These are phyloP conservation scores for Euphorbia pulcherrima DNA, from an alignment of 345 rosid genomes.

Conservation along the genomic window DNA sequence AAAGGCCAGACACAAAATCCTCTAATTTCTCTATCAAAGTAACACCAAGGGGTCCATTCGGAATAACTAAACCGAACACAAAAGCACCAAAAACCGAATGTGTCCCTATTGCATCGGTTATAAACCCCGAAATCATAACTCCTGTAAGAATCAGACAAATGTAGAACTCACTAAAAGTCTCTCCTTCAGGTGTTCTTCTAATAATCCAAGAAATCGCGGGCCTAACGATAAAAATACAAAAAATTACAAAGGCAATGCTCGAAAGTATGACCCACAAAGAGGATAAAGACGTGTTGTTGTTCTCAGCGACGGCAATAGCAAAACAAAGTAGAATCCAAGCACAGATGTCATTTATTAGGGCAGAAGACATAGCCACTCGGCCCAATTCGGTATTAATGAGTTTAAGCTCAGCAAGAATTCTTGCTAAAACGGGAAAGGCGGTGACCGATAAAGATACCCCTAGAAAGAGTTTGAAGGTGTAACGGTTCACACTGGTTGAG, in stretches of 20 bases:
- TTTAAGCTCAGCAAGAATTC: constrained; percentile 86
- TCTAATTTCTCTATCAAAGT: constrained; percentile 88
- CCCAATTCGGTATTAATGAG: constrained; percentile 85
- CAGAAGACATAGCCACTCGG: constrained; percentile 84
- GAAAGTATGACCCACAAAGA: constrained; percentile 73
- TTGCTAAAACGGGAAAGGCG: constrained; percentile 87
- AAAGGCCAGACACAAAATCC: constrained; percentile 93
- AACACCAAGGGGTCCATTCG: constrained; percentile 84
- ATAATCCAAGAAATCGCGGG: constrained; percentile 73
- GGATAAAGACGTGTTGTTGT: constrained; percentile 44
- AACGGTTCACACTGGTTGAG: constrained; percentile 22
- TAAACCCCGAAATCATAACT: constrained; percentile 85
- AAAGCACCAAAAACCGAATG: constrained; percentile 95
- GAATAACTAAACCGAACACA: constrained; percentile 81
- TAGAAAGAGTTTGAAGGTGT: constrained; percentile 65
- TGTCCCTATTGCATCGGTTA: constrained; percentile 91
- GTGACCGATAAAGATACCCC: constrained; percentile 93
- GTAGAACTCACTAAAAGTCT: constrained; percentile 67
- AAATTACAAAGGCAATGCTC: constrained; percentile 39
- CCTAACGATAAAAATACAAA: constrained; percentile 57
- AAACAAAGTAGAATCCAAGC: constrained; percentile 85
- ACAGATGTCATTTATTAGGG: constrained; percentile 81
- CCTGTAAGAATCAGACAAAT: constrained; percentile 86
- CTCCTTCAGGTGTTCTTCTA: constrained; percentile 83
- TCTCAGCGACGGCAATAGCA: constrained; percentile 77